A percentile compares a stretch with the other conserved stretches of the same genome.
Conservation (phyloP, 2,329 filamentous ascomycete species). For the Talaromyces verruculosus region DNA sequence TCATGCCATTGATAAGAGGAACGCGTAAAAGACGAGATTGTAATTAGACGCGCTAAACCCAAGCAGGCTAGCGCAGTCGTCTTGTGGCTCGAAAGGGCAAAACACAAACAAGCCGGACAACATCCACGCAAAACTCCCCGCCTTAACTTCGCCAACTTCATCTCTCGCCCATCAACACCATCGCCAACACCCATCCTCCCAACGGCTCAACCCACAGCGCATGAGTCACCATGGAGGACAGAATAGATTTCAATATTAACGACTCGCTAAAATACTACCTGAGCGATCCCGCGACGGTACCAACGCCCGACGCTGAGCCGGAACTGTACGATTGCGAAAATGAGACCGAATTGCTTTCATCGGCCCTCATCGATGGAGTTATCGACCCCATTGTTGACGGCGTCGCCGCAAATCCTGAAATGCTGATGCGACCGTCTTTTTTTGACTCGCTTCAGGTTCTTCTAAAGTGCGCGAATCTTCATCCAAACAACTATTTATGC, state of each 20-base stretch:
- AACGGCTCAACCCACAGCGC: constrained; percentile 19
- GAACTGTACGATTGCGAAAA: constrained; percentile 88
- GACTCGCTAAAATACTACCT: constrained; percentile 95
- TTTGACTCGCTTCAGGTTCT: constrained; percentile 96
- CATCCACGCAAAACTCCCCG: constrained; percentile 13
- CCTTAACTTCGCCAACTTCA: constrained; percentile 8
- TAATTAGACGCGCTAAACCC: background rate
- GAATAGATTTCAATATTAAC: constrained; percentile 87
- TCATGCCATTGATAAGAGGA: background rate
- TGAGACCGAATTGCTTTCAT: constrained; percentile 79
- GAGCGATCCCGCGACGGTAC: constrained; percentile 80
- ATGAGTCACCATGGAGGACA: constrained; percentile 60
- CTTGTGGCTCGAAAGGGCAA: constrained; percentile 28
- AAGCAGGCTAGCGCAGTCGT: constrained; percentile 2
- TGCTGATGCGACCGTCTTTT: constrained; percentile 71
- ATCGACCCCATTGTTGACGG: constrained; percentile 91
- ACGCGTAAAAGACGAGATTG: background rate
- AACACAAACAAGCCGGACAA: constrained; percentile 30
- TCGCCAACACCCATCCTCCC: constrained; percentile 17
- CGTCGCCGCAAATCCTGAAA: constrained; percentile 87
- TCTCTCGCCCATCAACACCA: constrained; percentile 6
- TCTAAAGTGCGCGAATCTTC: constrained; percentile 77
- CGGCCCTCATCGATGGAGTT: constrained; percentile 75
- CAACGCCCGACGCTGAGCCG: constrained; percentile 80
- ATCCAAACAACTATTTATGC: constrained; percentile 28